phyloP scores from a whole-genome alignment of 129 eudicot species.

The Sambucus nigra region DNA sequence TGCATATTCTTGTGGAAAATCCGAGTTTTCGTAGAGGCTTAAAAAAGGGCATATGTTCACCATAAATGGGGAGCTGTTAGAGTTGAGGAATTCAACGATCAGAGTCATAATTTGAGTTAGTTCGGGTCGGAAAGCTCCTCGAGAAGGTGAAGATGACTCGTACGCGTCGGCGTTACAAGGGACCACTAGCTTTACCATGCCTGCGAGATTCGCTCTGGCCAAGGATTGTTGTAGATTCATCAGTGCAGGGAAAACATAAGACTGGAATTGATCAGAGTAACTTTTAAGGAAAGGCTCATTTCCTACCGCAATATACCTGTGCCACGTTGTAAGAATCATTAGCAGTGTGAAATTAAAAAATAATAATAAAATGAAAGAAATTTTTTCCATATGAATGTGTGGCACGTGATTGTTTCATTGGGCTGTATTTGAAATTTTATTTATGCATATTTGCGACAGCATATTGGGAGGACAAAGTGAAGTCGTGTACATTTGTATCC shows the following conservation, averaged over 20 bases:
- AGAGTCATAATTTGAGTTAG: constrained; percentile 72
- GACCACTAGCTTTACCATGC: constrained; percentile 60
- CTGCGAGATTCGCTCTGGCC: constrained; percentile 65
- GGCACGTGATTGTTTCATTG: too few relatives aligned
- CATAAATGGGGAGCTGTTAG: constrained; percentile 78
- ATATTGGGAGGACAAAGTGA: too few relatives aligned
- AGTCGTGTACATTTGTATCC: too few relatives aligned
- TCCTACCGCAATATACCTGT: constrained; percentile 87
- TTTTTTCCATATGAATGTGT: too few relatives aligned
- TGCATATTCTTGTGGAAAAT: constrained; percentile 95
- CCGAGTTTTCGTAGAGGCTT: constrained; percentile 72
- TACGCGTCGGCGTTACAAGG: constrained; percentile 98
- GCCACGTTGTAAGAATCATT: constrained; percentile 11
- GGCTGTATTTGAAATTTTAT: too few relatives aligned
- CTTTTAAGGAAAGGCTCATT: constrained; percentile 88
- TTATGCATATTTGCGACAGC: too few relatives aligned
- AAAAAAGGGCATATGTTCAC: constrained; percentile 94
- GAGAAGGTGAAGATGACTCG: constrained; percentile 76
- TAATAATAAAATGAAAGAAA: too few relatives aligned
- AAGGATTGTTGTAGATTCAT: constrained; percentile 80
- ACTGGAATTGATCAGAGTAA: constrained; percentile 66
- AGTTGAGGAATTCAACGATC: constrained; percentile 64
- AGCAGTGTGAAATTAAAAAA: too few relatives aligned
- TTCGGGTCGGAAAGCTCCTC: constrained; percentile 81
- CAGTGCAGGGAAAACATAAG: constrained; percentile 73